A percentile compares a stretch with the other conserved stretches of the same genome.
Conservation (phyloP, 23 red algal genomes). For the Gracilaria caudata region DNA sequence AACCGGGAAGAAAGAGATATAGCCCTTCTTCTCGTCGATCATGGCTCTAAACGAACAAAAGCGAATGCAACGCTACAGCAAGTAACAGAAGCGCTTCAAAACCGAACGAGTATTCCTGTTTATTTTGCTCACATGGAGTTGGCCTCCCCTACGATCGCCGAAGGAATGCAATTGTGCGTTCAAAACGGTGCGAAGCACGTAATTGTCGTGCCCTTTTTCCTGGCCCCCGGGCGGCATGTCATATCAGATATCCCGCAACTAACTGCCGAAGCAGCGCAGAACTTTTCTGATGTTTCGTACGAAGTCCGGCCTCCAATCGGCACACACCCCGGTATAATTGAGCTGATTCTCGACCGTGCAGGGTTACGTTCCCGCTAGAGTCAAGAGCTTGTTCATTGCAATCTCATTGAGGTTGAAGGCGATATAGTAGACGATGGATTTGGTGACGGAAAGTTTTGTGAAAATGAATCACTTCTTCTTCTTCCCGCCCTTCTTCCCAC, state of each 20-base stretch:
- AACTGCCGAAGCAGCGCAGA: slow-evolving; percentile 57
- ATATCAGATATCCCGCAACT: slow-evolving; percentile 83
- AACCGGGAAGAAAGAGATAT: background rate
- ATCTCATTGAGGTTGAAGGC: background rate
- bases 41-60: slow-evolving; percentile 72
- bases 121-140: slow-evolving; percentile 96
- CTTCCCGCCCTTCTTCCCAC: slow-evolving; percentile 43
- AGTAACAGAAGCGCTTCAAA: slow-evolving; percentile 48
- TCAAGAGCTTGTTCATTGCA: background rate
- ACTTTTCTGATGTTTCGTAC: slow-evolving; percentile 33
- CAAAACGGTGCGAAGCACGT: slow-evolving; percentile 72
- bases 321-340: slow-evolving; percentile 56
- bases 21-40: slow-evolving; percentile 82
- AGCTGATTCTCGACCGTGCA: slow-evolving; percentile 58
- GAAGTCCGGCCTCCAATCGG: slow-evolving; percentile 64
- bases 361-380: background rate
- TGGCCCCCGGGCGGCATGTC: slow-evolving; percentile 80
- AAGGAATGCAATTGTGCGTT: slow-evolving; percentile 70
- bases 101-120: slow-evolving; percentile 46
- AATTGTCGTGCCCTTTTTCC: slow-evolving; percentile 90
- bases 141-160: slow-evolving; percentile 73
- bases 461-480: slow-evolving; percentile 45
- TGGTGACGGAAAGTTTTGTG: background rate
- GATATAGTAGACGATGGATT: background rate
- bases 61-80: slow-evolving; percentile 73